phyloP scores from a whole-genome alignment of 345 rosid species.

The Eucalyptus tenuipes region DNA sequence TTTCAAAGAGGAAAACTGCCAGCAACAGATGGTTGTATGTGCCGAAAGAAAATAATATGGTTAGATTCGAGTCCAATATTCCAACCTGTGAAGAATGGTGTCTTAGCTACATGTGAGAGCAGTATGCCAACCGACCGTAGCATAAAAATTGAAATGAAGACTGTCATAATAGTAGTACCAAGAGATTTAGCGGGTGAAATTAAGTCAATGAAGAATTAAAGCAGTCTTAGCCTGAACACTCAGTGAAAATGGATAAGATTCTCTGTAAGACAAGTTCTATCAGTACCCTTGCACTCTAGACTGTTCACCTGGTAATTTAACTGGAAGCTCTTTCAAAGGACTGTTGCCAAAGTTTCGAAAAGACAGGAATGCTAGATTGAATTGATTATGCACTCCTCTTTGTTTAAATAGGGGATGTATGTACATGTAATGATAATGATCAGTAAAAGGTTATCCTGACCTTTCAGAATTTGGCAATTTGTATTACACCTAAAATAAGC shows the following conservation, averaged over 20 bases:
- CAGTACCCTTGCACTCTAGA: background rate
- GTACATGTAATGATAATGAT: background rate
- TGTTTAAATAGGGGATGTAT: background rate
- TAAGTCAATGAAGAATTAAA: background rate
- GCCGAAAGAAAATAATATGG: background rate
- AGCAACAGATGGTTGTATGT: background rate
- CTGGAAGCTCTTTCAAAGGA: background rate
- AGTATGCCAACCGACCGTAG: slow-evolving; percentile 64
- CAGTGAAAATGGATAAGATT: background rate
- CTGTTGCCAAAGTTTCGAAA: background rate
- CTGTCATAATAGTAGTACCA: background rate
- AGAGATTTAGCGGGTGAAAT: background rate
- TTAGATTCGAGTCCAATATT: background rate
- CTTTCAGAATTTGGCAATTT: background rate
- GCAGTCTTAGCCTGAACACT: background rate
- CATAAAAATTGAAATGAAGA: slow-evolving; percentile 6
- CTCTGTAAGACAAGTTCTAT: background rate
- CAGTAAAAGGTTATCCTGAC: background rate
- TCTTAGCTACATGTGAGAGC: slow-evolving; percentile 53
- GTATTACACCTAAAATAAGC: background rate
- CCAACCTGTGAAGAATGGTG: slow-evolving; percentile 63
- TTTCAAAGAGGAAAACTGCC: background rate
- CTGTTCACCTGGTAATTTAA: background rate
- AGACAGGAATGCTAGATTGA: background rate
- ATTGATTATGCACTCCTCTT: background rate